phyloP scores from a whole-genome alignment of 75 land plant species.

The Isoetes taiwanensis region DNA sequence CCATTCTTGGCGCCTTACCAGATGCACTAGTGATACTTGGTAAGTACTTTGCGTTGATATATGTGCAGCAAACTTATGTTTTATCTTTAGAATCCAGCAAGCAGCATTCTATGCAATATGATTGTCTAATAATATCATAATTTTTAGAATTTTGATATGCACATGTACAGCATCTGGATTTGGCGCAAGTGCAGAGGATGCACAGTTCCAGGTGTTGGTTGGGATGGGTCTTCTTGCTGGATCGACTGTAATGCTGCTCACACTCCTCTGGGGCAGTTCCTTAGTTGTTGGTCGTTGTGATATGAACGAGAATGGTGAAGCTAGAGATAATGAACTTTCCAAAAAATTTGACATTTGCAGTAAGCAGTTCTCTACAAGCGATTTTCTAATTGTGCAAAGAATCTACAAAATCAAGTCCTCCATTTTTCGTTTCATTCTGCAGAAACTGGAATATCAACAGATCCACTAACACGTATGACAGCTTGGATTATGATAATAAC shows the following conservation, averaged over 20 bases:
- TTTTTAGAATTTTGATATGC: too few species aligned
- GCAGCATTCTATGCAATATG: too few species aligned
- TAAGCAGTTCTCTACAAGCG: too few species aligned
- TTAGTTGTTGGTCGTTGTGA: constrained; percentile 7
- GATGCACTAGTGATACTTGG: constrained; percentile 68
- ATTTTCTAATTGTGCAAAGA: too few species aligned
- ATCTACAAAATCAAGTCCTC: too few species aligned
- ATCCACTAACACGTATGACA: neutral
- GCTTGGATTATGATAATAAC: constrained; percentile 5
- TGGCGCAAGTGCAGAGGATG: neutral
- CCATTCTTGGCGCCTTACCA: constrained; percentile 72
- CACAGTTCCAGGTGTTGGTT: neutral
- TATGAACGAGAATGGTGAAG: neutral
- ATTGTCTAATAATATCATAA: too few species aligned
- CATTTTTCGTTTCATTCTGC: too few species aligned
- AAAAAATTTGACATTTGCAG: neutral
- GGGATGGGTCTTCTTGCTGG: constrained; percentile 7
- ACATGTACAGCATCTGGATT: neutral
- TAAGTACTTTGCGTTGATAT: too few species aligned
- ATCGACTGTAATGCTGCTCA: neutral
- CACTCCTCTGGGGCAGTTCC: constrained; percentile 3
- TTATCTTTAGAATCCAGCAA: too few species aligned
- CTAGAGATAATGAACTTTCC: neutral
- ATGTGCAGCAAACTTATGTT: too few species aligned
- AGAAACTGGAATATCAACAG: constrained; percentile 6